Percentiles rank a stretch among this genome's conserved stretches.
phyloP scores from a whole-genome alignment of 2,329 filamentous ascomycete genomes.

The Claviceps quebecensis region DNA sequence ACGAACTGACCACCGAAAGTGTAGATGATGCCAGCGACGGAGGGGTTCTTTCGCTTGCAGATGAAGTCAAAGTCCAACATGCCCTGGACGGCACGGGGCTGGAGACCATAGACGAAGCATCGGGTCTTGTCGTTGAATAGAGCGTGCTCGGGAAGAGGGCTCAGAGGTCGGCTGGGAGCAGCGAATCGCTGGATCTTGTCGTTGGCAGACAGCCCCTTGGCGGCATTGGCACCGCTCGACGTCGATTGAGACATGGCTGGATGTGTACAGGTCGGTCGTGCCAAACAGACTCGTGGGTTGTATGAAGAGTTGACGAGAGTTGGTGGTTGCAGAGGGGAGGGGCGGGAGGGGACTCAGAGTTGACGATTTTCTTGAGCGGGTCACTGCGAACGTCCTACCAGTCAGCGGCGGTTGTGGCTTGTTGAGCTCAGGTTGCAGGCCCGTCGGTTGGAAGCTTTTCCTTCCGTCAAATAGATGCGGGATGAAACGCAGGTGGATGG shows the following conservation, averaged over 20 bases:
- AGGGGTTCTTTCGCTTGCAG: slow-evolving; percentile 95
- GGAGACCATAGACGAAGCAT: slow-evolving; percentile 99
- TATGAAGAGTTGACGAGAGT: neutral
- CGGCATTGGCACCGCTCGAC: slow-evolving; percentile 35
- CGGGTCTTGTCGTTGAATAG: slow-evolving; percentile 99
- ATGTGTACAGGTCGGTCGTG: slow-evolving; percentile 5
- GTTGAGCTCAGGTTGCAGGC: slow-evolving; percentile 2
- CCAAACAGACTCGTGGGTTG: slow-evolving; percentile 2
- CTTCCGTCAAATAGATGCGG: neutral
- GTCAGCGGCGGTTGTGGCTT: slow-evolving; percentile 4
- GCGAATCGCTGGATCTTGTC: slow-evolving; percentile 97
- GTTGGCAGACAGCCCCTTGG: slow-evolving; percentile 59
- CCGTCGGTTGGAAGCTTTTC: neutral
- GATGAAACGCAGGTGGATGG: neutral
- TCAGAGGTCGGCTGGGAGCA: slow-evolving; percentile 82
- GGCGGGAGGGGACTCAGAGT: neutral
- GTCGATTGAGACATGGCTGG: slow-evolving; percentile 36
- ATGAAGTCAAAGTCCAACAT: slow-evolving; percentile 99
- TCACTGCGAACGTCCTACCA: neutral
- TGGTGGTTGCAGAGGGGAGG: slow-evolving; percentile 4
- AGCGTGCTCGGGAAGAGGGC: slow-evolving; percentile 73
- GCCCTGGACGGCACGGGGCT: slow-evolving; percentile 82
- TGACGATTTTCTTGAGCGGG: slow-evolving; percentile 7
- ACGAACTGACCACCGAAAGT: slow-evolving; percentile 99
- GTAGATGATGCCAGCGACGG: slow-evolving; percentile 98